Evolutionary conservation across 768 basidiomycete genomes (phyloP).

Genomic region (Mycena sanguinolenta): DNA sequence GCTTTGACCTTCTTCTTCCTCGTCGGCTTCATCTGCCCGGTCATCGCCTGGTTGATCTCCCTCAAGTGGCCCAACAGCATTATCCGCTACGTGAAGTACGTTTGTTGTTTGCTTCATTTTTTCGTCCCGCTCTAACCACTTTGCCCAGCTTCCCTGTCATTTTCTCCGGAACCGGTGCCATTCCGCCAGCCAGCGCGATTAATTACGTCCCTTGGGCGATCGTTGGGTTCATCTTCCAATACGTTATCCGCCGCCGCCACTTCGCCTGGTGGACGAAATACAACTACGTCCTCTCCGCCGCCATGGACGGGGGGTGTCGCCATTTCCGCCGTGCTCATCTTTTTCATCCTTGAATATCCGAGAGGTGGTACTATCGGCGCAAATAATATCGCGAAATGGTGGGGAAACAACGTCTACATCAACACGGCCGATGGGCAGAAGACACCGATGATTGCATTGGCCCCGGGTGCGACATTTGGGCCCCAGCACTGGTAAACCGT

Average conservation of each 20-base stretch:
- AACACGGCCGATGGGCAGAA: constrained; percentile 32
- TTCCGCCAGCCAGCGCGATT: neutral
- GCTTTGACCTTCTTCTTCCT: constrained; percentile 80
- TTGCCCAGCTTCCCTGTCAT: neutral
- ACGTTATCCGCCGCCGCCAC: constrained; percentile 26
- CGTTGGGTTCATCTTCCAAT: constrained; percentile 62
- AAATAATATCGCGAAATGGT: constrained; percentile 59
- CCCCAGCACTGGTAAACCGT: neutral
- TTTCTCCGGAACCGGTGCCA: neutral
- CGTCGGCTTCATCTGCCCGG: constrained; percentile 74
- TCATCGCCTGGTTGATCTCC: constrained; percentile 60
- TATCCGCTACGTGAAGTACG: constrained; percentile 66
- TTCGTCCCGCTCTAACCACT: neutral
- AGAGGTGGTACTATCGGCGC: constrained; percentile 57
- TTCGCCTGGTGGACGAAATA: neutral
- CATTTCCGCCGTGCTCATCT: constrained; percentile 46
- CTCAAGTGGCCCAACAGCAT: neutral
- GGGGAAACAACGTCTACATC: constrained; percentile 61
- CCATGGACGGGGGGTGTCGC: constrained; percentile 67
- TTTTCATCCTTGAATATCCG: constrained; percentile 57
- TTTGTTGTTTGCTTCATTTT: neutral
- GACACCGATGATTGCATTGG: constrained; percentile 24
- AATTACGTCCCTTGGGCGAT: constrained; percentile 54
- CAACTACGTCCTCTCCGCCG: constrained; percentile 36
- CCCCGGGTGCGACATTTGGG: constrained; percentile 30